Conservation (phyloP, 1,139 yeast species). For the Meyerozyma smithsonii region DNA sequence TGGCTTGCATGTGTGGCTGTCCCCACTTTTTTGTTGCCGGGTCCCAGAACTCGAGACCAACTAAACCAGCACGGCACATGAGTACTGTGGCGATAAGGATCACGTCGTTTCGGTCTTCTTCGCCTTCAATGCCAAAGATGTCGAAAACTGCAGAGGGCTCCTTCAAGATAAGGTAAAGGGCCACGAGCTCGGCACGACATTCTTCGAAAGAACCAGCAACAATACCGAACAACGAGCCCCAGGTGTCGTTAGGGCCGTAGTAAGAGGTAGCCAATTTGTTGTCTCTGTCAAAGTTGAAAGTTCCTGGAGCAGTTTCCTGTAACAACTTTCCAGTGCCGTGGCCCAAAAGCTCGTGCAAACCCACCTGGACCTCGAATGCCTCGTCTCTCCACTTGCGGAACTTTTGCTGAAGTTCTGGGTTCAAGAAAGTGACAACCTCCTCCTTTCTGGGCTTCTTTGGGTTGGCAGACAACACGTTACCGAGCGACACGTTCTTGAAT, state of each 20-base stretch:
- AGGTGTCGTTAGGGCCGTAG: slow-evolving; percentile 78
- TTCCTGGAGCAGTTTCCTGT: slow-evolving; percentile 57
- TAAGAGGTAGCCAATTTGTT: slow-evolving; percentile 68
- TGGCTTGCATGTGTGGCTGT: slow-evolving; percentile 93
- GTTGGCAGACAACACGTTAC: slow-evolving; percentile 73
- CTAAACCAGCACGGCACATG: slow-evolving; percentile 85
- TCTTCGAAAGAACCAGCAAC: slow-evolving; percentile 86
- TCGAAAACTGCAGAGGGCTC: slow-evolving; percentile 52
- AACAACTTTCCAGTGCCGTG: slow-evolving; percentile 86
- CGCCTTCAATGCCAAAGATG: slow-evolving; percentile 62
- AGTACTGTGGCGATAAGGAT: slow-evolving; percentile 63
- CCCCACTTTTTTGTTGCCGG: slow-evolving; percentile 83
- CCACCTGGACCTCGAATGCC: slow-evolving; percentile 89
- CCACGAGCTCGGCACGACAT: slow-evolving; percentile 89
- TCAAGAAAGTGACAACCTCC: slow-evolving; percentile 67
- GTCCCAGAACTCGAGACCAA: slow-evolving; percentile 84
- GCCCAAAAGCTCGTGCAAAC: slow-evolving; percentile 87
- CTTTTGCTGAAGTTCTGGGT: slow-evolving; percentile 44
- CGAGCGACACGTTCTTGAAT: slow-evolving; percentile 83
- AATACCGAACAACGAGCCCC: slow-evolving; percentile 83
- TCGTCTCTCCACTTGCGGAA: slow-evolving; percentile 74
- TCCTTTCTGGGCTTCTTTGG: slow-evolving; percentile 57
- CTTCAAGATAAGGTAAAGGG: slow-evolving; percentile 72
- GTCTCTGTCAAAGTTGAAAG: slow-evolving; percentile 63
- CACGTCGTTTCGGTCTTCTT: slow-evolving; percentile 59